Percentiles rank a stretch among this genome's conserved stretches.
Evolutionary conservation across 306 rosid genomes (phyloP).

Genomic region (Malus orientalis): DNA sequence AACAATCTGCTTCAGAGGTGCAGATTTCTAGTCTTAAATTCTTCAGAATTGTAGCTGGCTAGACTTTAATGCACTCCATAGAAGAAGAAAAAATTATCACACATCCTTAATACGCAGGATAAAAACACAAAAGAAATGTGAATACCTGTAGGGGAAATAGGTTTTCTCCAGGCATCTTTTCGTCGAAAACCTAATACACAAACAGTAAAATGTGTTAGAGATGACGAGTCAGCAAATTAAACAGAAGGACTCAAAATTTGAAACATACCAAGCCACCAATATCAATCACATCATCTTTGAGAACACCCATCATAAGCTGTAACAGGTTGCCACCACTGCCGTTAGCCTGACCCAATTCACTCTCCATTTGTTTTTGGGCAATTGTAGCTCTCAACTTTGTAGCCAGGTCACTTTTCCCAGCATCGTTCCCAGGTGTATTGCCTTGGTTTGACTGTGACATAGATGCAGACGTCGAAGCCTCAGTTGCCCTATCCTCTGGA

Average conservation of each 20-base stretch:
- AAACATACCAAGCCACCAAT: conserved; percentile 85
- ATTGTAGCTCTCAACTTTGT: conserved; percentile 88
- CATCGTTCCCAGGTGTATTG: conserved; percentile 41
- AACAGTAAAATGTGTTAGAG: conserved; percentile 8
- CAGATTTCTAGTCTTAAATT: neutral
- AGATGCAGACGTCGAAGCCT: conserved; percentile 81
- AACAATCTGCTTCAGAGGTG: neutral
- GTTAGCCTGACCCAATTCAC: conserved; percentile 67
- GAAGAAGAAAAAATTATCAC: neutral
- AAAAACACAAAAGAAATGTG: neutral
- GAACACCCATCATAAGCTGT: conserved; percentile 79
- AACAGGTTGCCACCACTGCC: conserved; percentile 78
- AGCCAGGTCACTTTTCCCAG: conserved; percentile 86
- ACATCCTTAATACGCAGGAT: neutral
- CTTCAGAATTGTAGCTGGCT: neutral
- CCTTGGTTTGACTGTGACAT: conserved; percentile 46
- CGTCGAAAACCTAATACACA: conserved; percentile 75
- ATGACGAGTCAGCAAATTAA: neutral
- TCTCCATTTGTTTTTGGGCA: conserved; percentile 89
- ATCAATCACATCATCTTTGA: conserved; percentile 81
- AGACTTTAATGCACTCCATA: neutral
- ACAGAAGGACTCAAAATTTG: neutral
- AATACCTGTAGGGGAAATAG: conserved; percentile 84
- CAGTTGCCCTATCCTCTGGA: conserved; percentile 49
- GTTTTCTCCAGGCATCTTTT: conserved; percentile 86